Evolutionary conservation across 2,329 filamentous ascomycete genomes (phyloP), one percentile per base, ranked within the genome.

Genomic region (Bipolaris victoriae): DNA sequence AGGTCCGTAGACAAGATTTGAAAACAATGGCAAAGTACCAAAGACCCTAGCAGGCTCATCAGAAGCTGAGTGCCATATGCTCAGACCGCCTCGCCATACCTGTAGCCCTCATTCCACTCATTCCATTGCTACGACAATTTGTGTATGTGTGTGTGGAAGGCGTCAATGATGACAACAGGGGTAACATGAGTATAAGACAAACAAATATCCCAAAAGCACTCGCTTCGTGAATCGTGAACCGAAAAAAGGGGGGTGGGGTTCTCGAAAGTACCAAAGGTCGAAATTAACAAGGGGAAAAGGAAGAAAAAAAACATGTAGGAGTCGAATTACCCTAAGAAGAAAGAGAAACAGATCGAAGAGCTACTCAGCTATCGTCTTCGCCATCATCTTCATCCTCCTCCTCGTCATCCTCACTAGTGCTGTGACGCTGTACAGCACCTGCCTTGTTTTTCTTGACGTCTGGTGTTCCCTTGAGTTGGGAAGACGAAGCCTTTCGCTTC

Each of bases 351-450:
- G 20, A 24, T 24, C 52, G 24, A 24, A 18, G 9, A n/a, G 15
- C 7, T 37, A 40, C 52, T 66, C 67, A 75, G 57, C 70, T 71
- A 48, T 79, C 77, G 46, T 80, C 82, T 58, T 83, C 82, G 51
- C 81, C 82, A 63, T 83, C 83, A 35, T 82, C 82, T 13, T 66
- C 77, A 26, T 83, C 82, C 26, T 77, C 74, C 52, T 81, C 74
- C 52, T 81, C 80, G 55, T 84, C 82, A 47, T 82, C 82, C 52
- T 84, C 83, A 59, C 79, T 83, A 18, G 78, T 79, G 60, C 78
- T 82, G 20, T 76, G 69, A 57, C 78, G 71, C 47, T 69, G 69
- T 15, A 68, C 71, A 29, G 58, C 58, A 47, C 68, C 71, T 5
- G 76, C 75, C 74, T 84, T 85, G 59, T 75, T 75, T 70, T 84